Base-by-base conservation (phyloP, 257 asterid genomes). In the Solanum tacnaense region DNA sequence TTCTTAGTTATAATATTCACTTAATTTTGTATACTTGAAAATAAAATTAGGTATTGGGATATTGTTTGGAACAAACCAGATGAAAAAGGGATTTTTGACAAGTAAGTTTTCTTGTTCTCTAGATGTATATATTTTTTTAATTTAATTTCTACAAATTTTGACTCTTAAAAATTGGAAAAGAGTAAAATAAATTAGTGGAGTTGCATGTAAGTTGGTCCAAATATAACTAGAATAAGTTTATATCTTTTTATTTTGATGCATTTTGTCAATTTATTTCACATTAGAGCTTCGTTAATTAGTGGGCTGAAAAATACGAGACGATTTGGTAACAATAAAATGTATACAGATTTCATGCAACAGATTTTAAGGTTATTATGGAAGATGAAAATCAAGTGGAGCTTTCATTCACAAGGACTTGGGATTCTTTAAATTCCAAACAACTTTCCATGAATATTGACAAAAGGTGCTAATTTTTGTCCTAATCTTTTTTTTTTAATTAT, bases 401-500 rank as follows among this genome's bases (percentile, higher is more conserved):
- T 84, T 95, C 99, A 41, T 96, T 96, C 32, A 71, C 87, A 11
- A 90, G 88, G 86, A 89, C 90, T 58, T 95, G 93, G 94, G 88
- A 91, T 73, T 31, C 32, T 10, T 73, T 18, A 31, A 25, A 74
- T 74, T 82, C 83, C 6, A 6, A 73, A 25, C 89, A 78, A 41
- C 90, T 93, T 89, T 95, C 98, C 15, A 86, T 96, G 4, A 96
- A 96, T 86, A 91, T 95, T 87, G 99, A 96, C 93, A 96, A 96
- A 92, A 95, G 99, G 99, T 96, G 7, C 16, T 73, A 34, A 31
- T 29, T 29, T 29, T 13, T 12, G 1, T 29, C 1, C 12, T 25
- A 29, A 29, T 68, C n/a, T n/a, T 7, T 68, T 52, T 8, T 67
- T 2, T 67, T 8, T 67, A 27, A 68, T 13, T 68, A n/a, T 60